Evolutionary conservation across 163 green algal genomes (phyloP).

Genomic region (Chlorella variabilis): DNA sequence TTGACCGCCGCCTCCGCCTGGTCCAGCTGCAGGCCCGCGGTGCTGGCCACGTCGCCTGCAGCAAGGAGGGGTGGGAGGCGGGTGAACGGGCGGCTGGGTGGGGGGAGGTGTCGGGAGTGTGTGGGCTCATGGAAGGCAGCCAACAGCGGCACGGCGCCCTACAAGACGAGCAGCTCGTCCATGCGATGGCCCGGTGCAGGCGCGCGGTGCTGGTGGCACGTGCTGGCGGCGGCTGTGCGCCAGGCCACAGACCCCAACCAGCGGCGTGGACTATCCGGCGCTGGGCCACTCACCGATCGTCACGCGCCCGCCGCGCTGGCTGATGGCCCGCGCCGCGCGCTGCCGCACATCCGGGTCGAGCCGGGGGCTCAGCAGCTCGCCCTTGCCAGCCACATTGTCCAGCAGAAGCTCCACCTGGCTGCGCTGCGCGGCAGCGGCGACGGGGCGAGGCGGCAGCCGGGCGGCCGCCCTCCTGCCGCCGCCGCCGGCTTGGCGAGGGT

Average conservation of each 20-base stretch:
- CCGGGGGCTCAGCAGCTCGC: constrained; percentile 22
- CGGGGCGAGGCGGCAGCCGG: neutral
- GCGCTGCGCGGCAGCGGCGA: neutral
- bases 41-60: constrained; percentile 79
- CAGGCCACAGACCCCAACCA: neutral
- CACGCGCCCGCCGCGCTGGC: constrained; percentile 17
- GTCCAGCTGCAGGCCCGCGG: constrained; percentile 69
- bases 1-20: constrained; percentile 85
- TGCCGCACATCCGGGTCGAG: constrained; percentile 36
- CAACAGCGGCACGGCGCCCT: too few species aligned
- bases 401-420: constrained; percentile 17
- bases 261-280: neutral
- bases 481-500: too few species aligned
- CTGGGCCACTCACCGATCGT: constrained; percentile 11
- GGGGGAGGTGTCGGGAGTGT: neutral
- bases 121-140: too few species aligned
- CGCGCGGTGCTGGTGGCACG: neutral
- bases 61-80: too few species aligned
- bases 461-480: too few species aligned
- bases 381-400: constrained; percentile 7
- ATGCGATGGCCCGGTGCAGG: neutral
- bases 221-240: neutral
- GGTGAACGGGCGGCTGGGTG: too few species aligned
- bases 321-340: constrained; percentile 23
- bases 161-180: too few species aligned